Evolutionary conservation across 257 asterid species (phyloP).

Genomic region (Petrea volubilis): DNA sequence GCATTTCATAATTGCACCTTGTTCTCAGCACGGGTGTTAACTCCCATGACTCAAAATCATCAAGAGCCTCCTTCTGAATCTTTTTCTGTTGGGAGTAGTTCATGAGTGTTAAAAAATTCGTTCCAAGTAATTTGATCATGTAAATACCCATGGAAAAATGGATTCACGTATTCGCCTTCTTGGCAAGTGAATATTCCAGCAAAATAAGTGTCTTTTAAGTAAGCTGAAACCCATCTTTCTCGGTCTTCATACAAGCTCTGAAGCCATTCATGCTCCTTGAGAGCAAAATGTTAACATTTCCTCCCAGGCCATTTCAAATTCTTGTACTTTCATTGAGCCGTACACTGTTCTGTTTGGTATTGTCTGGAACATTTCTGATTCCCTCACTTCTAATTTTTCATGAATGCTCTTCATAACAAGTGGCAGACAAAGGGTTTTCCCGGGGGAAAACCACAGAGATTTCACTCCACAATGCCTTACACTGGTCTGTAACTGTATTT

Average conservation of each 20-base stretch:
- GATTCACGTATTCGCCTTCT: conserved; percentile 24
- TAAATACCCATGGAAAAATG: conserved; percentile 38
- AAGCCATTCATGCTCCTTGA: conserved; percentile 47
- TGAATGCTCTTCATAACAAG: conserved; percentile 42
- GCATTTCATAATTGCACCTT: conserved; percentile 40
- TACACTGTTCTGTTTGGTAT: conserved; percentile 42
- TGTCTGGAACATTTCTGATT: conserved; percentile 32
- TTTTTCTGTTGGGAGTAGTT: conserved; percentile 34
- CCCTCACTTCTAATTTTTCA: conserved; percentile 33
- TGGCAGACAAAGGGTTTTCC: conserved; percentile 47
- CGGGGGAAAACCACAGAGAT: conserved; percentile 61
- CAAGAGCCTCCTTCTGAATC: conserved; percentile 40
- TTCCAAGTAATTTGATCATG: conserved; percentile 30
- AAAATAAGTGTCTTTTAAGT: conserved; percentile 41
- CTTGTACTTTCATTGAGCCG: conserved; percentile 41
- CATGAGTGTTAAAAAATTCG: conserved; percentile 39
- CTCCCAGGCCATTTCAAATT: conserved; percentile 56
- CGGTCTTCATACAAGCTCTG: conserved; percentile 49
- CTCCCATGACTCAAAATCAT: conserved; percentile 41
- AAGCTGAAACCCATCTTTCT: conserved; percentile 59
- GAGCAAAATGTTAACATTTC: conserved; percentile 48
- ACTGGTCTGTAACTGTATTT: conserved; percentile 45
- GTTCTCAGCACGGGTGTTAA: conserved; percentile 39
- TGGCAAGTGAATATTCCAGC: conserved; percentile 35
- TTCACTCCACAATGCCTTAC: conserved; percentile 42